Evolutionary conservation across 331 rosid genomes (phyloP), one percentile per base, ranked within the genome.

Genomic region (Phaseolus coccineus): DNA sequence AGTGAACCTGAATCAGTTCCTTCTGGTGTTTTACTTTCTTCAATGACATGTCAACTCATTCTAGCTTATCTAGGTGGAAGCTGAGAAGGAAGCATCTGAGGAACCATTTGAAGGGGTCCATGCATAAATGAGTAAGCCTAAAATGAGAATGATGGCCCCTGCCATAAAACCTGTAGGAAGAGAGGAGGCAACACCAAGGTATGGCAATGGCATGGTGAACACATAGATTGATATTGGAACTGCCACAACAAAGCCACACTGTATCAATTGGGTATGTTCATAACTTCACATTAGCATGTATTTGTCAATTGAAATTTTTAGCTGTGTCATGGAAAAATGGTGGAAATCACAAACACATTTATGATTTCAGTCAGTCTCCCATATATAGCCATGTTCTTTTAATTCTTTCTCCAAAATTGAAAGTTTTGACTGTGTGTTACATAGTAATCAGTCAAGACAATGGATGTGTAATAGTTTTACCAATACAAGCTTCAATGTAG

Each of bases 121-220:
- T 3, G 96, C 83, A 87, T 94, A 94, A 58, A 88, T 22, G 64
- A 94, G 83, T 83, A 92, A 77, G 25, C 98, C 98, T 63, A 83
- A 27, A 39, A 87, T 59, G 22, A 94, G 97, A 77, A 94, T 35
- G 35, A 89, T 53, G 68, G 92, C 88, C 58, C 98, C 98, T 35
- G 94, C 89, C 53, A 90, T 81, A 69, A 94, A 94, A 55, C 98
- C 97, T 25, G 87, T 71, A 4, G 98, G 98, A 81, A 94, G 89
- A 42, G 98, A 71, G 30, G 97, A 87, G 24, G 92, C 88, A 77
- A 92, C 90, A 1, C 91, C 98, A 48, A 94, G 88, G 86, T 88
- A 90, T 66, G 98, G 98, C 73, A 94, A 87, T 33, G 93, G 97
- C 89, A 94, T 62, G 11, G 98, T 94, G 84, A 94, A 92, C 84